Evolutionary conservation across 345 rosid species (phyloP), one percentile per base, ranked within the genome.

Genomic region (Melaleuca alternifolia): DNA sequence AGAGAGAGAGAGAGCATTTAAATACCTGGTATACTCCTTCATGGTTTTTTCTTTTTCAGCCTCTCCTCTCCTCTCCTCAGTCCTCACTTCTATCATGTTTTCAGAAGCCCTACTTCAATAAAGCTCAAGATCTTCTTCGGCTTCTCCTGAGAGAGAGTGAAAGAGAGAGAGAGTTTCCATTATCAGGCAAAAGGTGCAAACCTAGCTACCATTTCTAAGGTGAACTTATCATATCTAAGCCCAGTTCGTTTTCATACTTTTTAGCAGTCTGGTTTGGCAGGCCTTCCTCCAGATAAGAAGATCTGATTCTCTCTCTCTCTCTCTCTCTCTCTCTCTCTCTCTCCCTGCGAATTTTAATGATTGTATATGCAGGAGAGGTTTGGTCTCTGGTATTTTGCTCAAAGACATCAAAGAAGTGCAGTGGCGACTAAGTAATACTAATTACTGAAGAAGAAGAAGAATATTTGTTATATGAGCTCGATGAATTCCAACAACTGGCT

Each of bases 401-500:
- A 71, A 71, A 65, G 79, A 16, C 79, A 33, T 65, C 77, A 33
- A 33, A 71, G 48, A 37, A 71, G 81, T 71, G 81, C 81, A 18
- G 81, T 37, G 18, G 81, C 14, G 59, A 51, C 46, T 28, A 15
- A 51, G 13, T 51, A 51, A 26, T 28, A 51, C 59, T 71, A 53
- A 15, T 61, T 44, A 54, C 54, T 18, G 51, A 79, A 44, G 16
- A 26, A 52, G n/a, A 46, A 75, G 57, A 84, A 84, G 82, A 16
- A 51, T 3, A 46, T 30, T 18, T 54, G 59, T 46, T 33, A 85
- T 23, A 89, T 59, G 87, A 89, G 92, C 48, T 93, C 94, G 54
- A 95, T 95, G 99, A 97, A 96, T 92, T 91, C 99, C 85, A 97
- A 97, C 93, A 97, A 96, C 93, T 97, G 99, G 99, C 99, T 97